phyloP scores from a whole-genome alignment of 768 basidiomycete species.

The Pulveroboletus sp. region DNA sequence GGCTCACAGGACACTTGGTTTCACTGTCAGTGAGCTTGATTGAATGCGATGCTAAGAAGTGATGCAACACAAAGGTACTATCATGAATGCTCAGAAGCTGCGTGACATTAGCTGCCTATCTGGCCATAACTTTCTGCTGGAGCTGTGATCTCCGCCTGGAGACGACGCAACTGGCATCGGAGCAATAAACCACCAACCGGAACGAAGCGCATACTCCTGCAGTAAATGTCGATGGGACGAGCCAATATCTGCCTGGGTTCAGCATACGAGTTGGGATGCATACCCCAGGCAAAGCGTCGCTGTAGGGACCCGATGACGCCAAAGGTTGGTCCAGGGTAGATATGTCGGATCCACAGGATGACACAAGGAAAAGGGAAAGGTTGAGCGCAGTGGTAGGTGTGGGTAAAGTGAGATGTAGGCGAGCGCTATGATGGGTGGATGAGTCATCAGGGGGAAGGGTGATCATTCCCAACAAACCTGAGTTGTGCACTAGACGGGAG shows the following conservation, averaged over 20 bases:
- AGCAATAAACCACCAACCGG: constrained; percentile 57
- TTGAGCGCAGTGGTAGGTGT: constrained; percentile 49
- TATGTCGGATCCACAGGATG: constrained; percentile 1
- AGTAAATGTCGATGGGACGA: constrained; percentile 72
- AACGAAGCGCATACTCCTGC: constrained; percentile 54
- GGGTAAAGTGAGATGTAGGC: constrained; percentile 54
- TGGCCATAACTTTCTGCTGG: neutral
- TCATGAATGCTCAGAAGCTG: neutral
- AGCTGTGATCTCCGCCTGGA: constrained; percentile 2
- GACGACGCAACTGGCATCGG: constrained; percentile 27
- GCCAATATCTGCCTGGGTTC: constrained; percentile 58
- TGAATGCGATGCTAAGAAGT: neutral
- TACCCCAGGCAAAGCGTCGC: constrained; percentile 70
- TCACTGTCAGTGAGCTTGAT: neutral
- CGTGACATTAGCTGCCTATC: neutral
- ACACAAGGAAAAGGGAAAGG: constrained; percentile 49
- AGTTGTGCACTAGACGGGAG: constrained; percentile 50
- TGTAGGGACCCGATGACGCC: constrained; percentile 75
- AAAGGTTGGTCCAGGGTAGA: constrained; percentile 38
- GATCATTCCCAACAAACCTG: constrained; percentile 39
- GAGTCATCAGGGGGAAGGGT: constrained; percentile 15
- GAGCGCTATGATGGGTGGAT: constrained; percentile 44
- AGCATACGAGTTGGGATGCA: constrained; percentile 50
- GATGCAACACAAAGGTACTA: neutral
- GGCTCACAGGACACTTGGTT: neutral